These are phyloP conservation scores for Dictyostelium purpureum DNA, from an alignment of 78 protist genomes.

Conservation along the genomic window DNA sequence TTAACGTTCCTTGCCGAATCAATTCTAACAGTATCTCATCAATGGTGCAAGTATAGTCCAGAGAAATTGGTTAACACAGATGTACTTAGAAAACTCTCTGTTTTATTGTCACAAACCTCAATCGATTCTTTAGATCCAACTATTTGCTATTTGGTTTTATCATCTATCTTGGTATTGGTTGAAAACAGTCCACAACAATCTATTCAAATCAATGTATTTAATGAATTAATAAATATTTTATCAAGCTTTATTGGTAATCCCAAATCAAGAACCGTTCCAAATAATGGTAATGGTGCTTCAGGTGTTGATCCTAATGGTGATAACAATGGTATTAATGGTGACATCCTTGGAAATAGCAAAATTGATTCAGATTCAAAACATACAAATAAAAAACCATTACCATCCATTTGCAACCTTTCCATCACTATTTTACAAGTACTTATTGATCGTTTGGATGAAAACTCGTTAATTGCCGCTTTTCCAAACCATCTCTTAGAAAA, in stretches of 20 bases:
- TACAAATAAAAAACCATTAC: background rate
- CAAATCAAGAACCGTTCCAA: background rate
- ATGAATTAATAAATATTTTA: background rate
- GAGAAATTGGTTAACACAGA: background rate
- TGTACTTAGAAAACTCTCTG: background rate
- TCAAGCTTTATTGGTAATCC: background rate
- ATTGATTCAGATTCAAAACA: background rate
- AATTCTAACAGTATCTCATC: background rate
- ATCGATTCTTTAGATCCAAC: background rate
- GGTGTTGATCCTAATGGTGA: background rate
- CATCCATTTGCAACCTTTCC: conserved; percentile 9
- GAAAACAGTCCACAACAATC: background rate
- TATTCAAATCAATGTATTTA: background rate
- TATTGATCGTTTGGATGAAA: background rate
- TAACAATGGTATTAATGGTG: too few species aligned
- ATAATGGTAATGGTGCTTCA: background rate
- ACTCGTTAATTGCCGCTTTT: background rate
- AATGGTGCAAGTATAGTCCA: conserved; percentile 4
- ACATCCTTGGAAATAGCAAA: too few species aligned
- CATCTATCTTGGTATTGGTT: background rate
- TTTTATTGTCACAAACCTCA: background rate
- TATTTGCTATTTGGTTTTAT: background rate
- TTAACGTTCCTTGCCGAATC: background rate
- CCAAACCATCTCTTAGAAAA: conserved; percentile 6
- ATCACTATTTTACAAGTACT: conserved; percentile 25